Conservation (phyloP, 2,329 filamentous ascomycete species). For the Dactylellina cionopaga region DNA sequence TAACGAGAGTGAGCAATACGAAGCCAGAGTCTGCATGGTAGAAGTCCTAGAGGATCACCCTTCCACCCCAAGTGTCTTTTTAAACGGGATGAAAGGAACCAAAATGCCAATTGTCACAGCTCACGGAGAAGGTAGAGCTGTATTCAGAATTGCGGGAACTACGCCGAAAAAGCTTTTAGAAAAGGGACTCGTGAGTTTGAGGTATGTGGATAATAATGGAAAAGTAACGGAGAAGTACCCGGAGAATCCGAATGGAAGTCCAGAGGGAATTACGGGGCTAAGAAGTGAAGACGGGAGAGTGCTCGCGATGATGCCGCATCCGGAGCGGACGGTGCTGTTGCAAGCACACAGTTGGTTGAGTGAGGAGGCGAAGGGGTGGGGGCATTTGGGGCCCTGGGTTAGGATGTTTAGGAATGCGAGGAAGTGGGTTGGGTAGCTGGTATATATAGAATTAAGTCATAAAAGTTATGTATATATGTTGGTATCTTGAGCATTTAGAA, state of each 20-base stretch:
- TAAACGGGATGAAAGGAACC: slow-evolving; percentile 85
- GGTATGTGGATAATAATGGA: slow-evolving; percentile 85
- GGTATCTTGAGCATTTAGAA: not conserved
- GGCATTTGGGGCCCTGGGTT: slow-evolving; percentile 82
- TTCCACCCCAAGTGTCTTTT: slow-evolving; percentile 76
- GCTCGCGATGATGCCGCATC: slow-evolving; percentile 91
- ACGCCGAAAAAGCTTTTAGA: slow-evolving; percentile 67
- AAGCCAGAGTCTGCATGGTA: slow-evolving; percentile 87
- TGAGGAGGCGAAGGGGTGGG: slow-evolving; percentile 74
- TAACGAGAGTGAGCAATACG: slow-evolving; percentile 88
- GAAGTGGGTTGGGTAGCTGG: slow-evolving; percentile 77
- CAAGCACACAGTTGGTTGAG: slow-evolving; percentile 81
- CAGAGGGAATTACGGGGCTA: slow-evolving; percentile 81
- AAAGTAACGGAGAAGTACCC: slow-evolving; percentile 83
- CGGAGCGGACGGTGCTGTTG: slow-evolving; percentile 85
- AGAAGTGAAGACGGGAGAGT: slow-evolving; percentile 80
- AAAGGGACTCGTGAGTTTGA: slow-evolving; percentile 76
- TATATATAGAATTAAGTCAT: slow-evolving; percentile 1
- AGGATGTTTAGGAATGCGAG: slow-evolving; percentile 87
- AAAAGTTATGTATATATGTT: slow-evolving; percentile 25
- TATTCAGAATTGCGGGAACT: slow-evolving; percentile 64
- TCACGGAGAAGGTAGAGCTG: slow-evolving; percentile 88
- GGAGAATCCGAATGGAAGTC: slow-evolving; percentile 87
- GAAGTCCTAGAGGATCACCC: slow-evolving; percentile 73
- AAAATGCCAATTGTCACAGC: slow-evolving; percentile 86